Percentiles rank a stretch among this genome's conserved stretches.
Evolutionary conservation across 345 rosid genomes (phyloP).

Genomic region (Stellera chamaejasme): DNA sequence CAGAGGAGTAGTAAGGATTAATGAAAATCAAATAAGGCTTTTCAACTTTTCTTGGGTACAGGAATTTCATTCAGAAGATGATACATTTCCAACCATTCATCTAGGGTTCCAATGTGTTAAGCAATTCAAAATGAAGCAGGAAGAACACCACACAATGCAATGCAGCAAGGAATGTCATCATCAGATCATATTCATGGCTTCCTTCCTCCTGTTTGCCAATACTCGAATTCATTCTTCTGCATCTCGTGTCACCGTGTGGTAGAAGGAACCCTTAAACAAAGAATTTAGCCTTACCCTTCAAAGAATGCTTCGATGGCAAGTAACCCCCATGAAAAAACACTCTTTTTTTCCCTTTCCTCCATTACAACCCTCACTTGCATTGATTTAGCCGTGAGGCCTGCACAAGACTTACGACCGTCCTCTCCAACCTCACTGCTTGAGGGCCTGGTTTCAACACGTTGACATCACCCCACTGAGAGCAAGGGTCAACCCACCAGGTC

Average conservation of each 20-base stretch:
- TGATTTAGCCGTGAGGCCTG: slow-evolving; percentile 58
- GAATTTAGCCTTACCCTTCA: slow-evolving; percentile 29
- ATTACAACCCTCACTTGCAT: slow-evolving; percentile 53
- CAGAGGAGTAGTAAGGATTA: no score
- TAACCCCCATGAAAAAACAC: slow-evolving; percentile 18
- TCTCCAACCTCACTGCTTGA: slow-evolving; percentile 61
- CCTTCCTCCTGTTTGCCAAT: slow-evolving; percentile 4
- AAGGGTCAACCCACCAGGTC: slow-evolving; percentile 83
- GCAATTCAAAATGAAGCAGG: no score
- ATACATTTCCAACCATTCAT: no score
- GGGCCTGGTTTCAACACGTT: slow-evolving; percentile 74
- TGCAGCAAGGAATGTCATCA: neutral
- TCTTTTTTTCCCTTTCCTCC: slow-evolving; percentile 18
- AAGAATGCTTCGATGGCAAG: slow-evolving; percentile 23
- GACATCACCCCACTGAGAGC: slow-evolving; percentile 92
- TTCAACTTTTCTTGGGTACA: no score
- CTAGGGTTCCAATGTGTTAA: no score
- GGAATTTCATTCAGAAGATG: no score
- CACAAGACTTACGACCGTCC: slow-evolving; percentile 55
- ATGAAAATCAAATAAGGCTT: no score
- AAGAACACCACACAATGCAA: no score
- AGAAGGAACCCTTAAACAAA: slow-evolving; percentile 13
- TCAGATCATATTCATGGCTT: slow-evolving; percentile 4
- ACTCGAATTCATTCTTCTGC: slow-evolving; percentile 18
- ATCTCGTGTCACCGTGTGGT: slow-evolving; percentile 18